phyloP scores from a whole-genome alignment of 1,284 basidiomycete species.

The Rhodotorula sp. region DNA sequence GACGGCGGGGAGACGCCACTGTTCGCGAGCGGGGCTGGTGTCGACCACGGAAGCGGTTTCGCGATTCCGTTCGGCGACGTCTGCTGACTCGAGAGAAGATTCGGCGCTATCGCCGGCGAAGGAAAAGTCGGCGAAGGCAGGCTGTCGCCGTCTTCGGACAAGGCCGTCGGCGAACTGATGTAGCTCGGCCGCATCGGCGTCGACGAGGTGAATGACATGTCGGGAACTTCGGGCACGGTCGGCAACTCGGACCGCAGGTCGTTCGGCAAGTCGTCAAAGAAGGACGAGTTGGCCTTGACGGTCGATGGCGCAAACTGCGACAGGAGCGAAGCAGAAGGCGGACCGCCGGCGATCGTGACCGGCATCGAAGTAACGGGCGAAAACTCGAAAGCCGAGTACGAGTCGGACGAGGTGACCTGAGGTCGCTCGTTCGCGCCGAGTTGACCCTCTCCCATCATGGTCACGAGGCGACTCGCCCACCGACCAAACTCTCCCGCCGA shows the following conservation, averaged over 20 bases:
- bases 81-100: background rate
- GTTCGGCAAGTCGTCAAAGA: constrained; percentile 21
- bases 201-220: constrained; percentile 6
- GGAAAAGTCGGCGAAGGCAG: constrained; percentile 38
- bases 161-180: constrained; percentile 22
- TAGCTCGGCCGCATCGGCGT: constrained; percentile 4
- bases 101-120: constrained; percentile 20
- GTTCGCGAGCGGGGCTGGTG: background rate
- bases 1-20: background rate
- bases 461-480: constrained; percentile 79
- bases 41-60: constrained; percentile 12
- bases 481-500: constrained; percentile 77
- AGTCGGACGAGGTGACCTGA: constrained; percentile 4
- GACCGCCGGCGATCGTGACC: constrained; percentile 20
- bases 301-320: constrained; percentile 30
- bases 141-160: constrained; percentile 33
- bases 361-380: constrained; percentile 27
- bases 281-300: constrained; percentile 12
- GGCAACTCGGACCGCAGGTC: constrained; percentile 24
- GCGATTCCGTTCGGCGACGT: constrained; percentile 7
- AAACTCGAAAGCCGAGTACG: constrained; percentile 25
- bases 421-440: constrained; percentile 6
- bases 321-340: constrained; percentile 12
- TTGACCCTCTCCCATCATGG: constrained; percentile 48
- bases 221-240: constrained; percentile 25